Base-by-base conservation (phyloP, 805 yeast species). In the Monosporozyma aerobia region DNA sequence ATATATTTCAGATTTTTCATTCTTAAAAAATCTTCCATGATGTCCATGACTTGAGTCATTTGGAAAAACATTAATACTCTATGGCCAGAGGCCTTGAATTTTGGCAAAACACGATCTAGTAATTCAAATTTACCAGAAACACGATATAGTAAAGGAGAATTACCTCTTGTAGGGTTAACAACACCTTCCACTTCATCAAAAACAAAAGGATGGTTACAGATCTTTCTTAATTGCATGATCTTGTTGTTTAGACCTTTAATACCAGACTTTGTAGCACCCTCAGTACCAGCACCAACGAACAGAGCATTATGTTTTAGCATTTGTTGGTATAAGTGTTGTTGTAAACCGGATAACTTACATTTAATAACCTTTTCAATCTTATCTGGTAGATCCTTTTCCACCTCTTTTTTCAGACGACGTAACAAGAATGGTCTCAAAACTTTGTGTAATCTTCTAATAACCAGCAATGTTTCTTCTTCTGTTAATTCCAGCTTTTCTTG, bases 1-100 rank as follows among this genome's bases (percentile, higher is more conserved):
- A 94, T 73, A 64, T 90, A 92, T 61, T 85, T 82, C 78, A 90
- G 72, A 23, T 80, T 85, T 49, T 83, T 74, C 49, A 77, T 75
- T 53, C 96, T 77, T 63, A 94, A 71, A 64, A 84, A 94, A 71
- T 92, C 99, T 70, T 94, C 98, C 97, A 94, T 90, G 54, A 92
- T 92, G 68, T 92, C 97, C 98, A 92, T 94, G 55, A 92, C 86
- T 68, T 90, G 97, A 1, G 99, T 94, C 99, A 92, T 92, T 70
- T 92, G 99, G 73, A 94, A 94, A 65, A 92, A 92, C 59, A 92
- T 84, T 65, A 92, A 75, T 10, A 90, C 95, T 57, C 97, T 79
- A 64, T 94, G 98, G 0, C 95, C 96, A 2, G 95, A 80, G 1
- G 78, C 80, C 64, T 81, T 79, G 67, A 94, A 84, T 64, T 92